phyloP scores from a whole-genome alignment of 2,329 filamentous ascomycete species.

The Xylariaceae sp. region DNA sequence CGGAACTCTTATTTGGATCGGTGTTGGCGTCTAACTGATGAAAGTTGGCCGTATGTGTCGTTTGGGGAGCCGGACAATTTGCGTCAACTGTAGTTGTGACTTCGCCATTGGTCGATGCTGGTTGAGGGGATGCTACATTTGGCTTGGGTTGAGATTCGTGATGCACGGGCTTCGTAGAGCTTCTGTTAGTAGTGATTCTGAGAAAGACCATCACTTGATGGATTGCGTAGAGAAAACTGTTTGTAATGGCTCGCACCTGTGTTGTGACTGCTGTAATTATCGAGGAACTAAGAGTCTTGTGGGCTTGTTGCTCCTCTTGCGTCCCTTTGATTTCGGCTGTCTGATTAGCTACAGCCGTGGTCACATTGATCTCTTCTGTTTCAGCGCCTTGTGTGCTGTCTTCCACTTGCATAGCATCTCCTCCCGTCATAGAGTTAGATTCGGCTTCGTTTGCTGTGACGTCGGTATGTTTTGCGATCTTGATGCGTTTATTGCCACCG shows the following conservation, averaged over 20 bases:
- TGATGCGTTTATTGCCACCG: constrained; percentile 51
- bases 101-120: constrained; percentile 3
- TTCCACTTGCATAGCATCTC: constrained; percentile 22
- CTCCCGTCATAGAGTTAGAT: not conserved
- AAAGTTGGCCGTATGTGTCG: not conserved
- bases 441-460: constrained; percentile 5
- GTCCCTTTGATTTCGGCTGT: not conserved
- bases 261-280: constrained; percentile 29
- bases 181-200: constrained; percentile 33
- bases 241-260: constrained; percentile 38
- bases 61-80: not conserved
- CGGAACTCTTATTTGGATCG: not conserved
- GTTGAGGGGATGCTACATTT: not conserved
- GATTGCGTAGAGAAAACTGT: constrained; percentile 22
- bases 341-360: constrained; percentile 3
- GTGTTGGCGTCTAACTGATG: not conserved
- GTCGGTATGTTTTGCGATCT: constrained; percentile 38
- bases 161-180: constrained; percentile 26
- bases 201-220: constrained; percentile 31
- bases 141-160: constrained; percentile 14
- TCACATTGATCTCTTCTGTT: constrained; percentile 1
- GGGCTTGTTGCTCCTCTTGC: constrained; percentile 5
- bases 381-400: not conserved
- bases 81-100: not conserved
- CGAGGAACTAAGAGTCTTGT: constrained; percentile 15